Percentiles rank a stretch among this genome's conserved stretches.
These are phyloP conservation scores for Hemisphaericaspora subhashii DNA, from an alignment of 1,139 yeast species.

Conservation along the genomic window DNA sequence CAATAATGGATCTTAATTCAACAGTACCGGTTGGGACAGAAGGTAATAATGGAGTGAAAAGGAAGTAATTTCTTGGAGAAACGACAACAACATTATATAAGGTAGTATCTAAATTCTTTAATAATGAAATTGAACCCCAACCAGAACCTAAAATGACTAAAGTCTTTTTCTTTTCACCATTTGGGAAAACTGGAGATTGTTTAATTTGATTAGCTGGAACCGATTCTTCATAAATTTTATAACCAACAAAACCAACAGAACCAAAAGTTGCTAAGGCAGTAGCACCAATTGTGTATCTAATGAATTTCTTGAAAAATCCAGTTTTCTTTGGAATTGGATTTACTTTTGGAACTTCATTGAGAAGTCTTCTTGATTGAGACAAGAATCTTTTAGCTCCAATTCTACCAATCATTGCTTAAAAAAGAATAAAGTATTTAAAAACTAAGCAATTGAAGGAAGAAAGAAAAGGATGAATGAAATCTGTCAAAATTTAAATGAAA, in stretches of 20 bases:
- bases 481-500: background rate
- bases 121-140: constrained; percentile 85
- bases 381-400: constrained; percentile 20
- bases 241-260: constrained; percentile 50
- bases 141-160: constrained; percentile 90
- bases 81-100: constrained; percentile 85
- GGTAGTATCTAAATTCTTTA: constrained; percentile 83
- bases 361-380: constrained; percentile 17
- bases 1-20: constrained; percentile 86
- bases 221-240: constrained; percentile 60
- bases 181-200: constrained; percentile 58
- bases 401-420: constrained; percentile 10
- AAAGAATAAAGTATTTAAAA: background rate
- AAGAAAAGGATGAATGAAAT: constrained; percentile 1
- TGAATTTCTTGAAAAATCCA: constrained; percentile 22
- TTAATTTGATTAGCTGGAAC: constrained; percentile 56
- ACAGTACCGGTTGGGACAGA: constrained; percentile 93
- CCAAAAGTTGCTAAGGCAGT: constrained; percentile 31
- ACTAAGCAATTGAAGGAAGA: background rate
- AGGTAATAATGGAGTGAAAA: constrained; percentile 91
- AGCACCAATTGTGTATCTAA: constrained; percentile 33
- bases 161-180: constrained; percentile 81
- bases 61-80: constrained; percentile 91
- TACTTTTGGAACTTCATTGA: constrained; percentile 12
- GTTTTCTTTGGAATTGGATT: constrained; percentile 14